Evolutionary conservation across 176 grass and related monocot species (phyloP).

Genomic region (Carex parvula): DNA sequence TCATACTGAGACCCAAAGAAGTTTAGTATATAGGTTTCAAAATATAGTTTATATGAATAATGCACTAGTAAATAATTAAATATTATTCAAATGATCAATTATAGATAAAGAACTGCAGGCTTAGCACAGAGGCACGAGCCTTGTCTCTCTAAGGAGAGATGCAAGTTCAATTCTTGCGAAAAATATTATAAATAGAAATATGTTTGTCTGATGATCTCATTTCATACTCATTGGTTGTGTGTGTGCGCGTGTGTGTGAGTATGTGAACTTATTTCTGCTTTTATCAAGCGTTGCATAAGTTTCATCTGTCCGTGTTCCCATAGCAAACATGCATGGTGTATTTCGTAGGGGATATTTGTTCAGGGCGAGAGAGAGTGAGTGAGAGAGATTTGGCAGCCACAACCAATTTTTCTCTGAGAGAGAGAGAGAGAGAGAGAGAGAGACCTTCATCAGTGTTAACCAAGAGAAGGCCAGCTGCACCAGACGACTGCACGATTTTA

Average conservation of each 20-base stretch:
- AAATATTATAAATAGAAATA: neutral
- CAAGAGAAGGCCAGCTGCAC: conserved; percentile 53
- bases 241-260: neutral
- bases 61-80: neutral
- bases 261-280: neutral
- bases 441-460: conserved; percentile 57
- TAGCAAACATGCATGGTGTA: neutral
- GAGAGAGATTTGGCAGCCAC: neutral
- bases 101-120: neutral
- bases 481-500: conserved; percentile 40
- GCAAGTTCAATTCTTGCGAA: too few relatives aligned
- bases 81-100: neutral
- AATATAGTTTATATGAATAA: neutral
- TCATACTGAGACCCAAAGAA: neutral
- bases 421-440: neutral
- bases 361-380: neutral
- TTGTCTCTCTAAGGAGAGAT: too few relatives aligned
- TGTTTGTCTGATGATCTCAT: neutral
- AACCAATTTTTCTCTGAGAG: neutral
- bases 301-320: neutral
- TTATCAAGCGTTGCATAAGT: neutral
- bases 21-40: neutral
- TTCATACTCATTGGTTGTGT: neutral
- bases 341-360: too few relatives aligned
- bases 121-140: too few relatives aligned